Conservation (phyloP, 257 asterid genomes). For the Penstemon newberryi region DNA sequence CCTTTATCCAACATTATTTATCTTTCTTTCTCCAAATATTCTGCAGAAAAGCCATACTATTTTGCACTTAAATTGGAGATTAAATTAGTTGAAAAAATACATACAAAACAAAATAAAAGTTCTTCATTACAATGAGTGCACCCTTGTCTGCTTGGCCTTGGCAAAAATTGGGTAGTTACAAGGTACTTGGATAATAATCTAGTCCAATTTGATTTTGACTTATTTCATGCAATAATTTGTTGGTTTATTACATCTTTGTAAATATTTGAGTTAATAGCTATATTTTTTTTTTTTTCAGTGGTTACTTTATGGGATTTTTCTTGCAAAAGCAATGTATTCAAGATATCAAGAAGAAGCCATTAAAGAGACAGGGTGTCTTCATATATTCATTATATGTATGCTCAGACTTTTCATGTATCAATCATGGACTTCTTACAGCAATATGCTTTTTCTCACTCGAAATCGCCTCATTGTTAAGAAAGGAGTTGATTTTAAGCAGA, state of each 20-base stretch:
- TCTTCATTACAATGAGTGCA: conserved; percentile 43
- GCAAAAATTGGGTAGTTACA: conserved; percentile 60
- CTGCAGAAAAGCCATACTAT: not conserved
- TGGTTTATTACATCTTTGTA: too few relatives aligned
- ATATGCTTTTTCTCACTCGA: conserved; percentile 69
- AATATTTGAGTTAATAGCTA: not conserved
- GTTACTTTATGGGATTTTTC: conserved; percentile 55
- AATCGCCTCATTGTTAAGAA: conserved; percentile 60
- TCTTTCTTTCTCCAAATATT: not conserved
- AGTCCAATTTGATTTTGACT: not conserved
- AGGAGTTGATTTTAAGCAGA: conserved; percentile 79
- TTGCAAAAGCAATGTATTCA: conserved; percentile 56
- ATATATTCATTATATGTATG: conserved; percentile 59
- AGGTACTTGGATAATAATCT: conserved; percentile 41
- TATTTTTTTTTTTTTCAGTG: conserved; percentile 37
- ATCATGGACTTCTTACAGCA: conserved; percentile 63
- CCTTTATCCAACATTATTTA: too few relatives aligned
- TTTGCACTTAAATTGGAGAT: not conserved
- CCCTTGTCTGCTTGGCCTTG: conserved; percentile 77
- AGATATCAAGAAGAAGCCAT: conserved; percentile 42
- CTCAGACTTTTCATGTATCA: conserved; percentile 54
- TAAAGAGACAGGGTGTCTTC: conserved; percentile 54
- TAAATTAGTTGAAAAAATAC: too few relatives aligned
- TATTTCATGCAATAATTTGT: not conserved
- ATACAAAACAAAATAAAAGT: too few relatives aligned